Evolutionary conservation across 805 yeast genomes (phyloP), one percentile per base, ranked within the genome.

Genomic region (Pichia sporocuriosa): DNA sequence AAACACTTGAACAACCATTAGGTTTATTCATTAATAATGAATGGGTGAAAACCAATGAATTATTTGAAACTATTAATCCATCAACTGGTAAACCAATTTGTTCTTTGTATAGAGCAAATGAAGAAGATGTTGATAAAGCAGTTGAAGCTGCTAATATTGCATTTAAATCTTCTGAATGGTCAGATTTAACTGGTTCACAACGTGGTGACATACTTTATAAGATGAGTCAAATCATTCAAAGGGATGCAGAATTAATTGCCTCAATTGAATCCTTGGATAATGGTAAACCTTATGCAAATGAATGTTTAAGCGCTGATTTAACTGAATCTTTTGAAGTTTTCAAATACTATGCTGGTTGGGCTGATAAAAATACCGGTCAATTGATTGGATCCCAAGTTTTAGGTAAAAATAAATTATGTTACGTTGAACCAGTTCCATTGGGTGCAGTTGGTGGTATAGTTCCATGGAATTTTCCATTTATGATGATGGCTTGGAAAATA

Each of bases 401-500:
- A n/a, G 62, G 62, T 15, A 50, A 46, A 31, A 66, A 69, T 39
- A 78, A 77, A 58, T 65, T 75, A 42, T 69, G 72, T 17, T 73
- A 70, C 55, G 74, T 77, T 13, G 59, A 71, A 32, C 77, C 75
- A 52, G 74, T 71, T 56, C 78, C 78, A 50, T 61, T 81, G 48
- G 90, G 89, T 57, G 83, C 81, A 21, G 81, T 86, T 65, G 93
- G 86, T 38, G 84, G 80, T 60, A 81, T 83, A 51, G 79, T 82
- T 50, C 89, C 90, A 53, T 82, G 89, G 89, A 82, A 82, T 62
- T 82, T 81, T 72, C 90, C 90, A 47, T 66, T 82, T 52, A 72
- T 80, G 71, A 81, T 82, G 84, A 69, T 79, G 59, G 63, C 82
- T 23, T 82, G 90, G 90, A 82, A 82, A 59, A 67, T 82, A 45